These are phyloP conservation scores for Boletus edulis DNA, from an alignment of 768 basidiomycete species.

Conservation along the genomic window DNA sequence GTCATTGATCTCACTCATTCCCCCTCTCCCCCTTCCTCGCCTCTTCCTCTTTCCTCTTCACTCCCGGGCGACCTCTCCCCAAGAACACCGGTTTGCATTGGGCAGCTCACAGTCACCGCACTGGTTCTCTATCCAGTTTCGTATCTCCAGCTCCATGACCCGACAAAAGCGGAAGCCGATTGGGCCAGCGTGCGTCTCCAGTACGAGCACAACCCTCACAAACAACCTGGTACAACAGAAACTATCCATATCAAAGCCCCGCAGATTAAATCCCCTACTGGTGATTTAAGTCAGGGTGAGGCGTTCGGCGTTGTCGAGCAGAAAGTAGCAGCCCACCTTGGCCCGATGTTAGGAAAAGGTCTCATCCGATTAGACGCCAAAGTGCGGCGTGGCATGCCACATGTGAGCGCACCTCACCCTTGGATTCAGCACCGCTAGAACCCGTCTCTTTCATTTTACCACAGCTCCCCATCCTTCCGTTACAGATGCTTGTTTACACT, in stretches of 20 bases:
- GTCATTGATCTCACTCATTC: constrained; percentile 77
- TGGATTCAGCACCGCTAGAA: constrained; percentile 12
- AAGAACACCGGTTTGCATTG: constrained; percentile 86
- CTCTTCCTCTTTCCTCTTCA: constrained; percentile 24
- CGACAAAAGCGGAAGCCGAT: constrained; percentile 44
- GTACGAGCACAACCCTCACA: constrained; percentile 63
- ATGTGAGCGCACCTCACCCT: constrained; percentile 45
- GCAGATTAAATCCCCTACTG: constrained; percentile 44
- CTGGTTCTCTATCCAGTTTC: constrained; percentile 80
- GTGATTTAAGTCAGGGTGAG: constrained; percentile 59
- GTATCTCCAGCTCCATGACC: constrained; percentile 55
- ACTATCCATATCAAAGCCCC: constrained; percentile 80
- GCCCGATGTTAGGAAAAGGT: constrained; percentile 83
- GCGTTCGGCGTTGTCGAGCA: constrained; percentile 84
- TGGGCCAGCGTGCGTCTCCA: constrained; percentile 70
- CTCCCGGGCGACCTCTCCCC: constrained; percentile 64
- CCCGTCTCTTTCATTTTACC: constrained; percentile 16
- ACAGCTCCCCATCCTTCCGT: constrained; percentile 77
- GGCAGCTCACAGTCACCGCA: constrained; percentile 77
- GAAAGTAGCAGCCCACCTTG: constrained; percentile 74
- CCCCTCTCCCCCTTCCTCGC: constrained; percentile 49
- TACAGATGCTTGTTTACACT: constrained; percentile 89
- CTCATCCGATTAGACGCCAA: constrained; percentile 79
- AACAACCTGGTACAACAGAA: constrained; percentile 50
- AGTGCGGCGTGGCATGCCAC: constrained; percentile 60